Conservation (phyloP, 1,139 yeast genomes). For the Saccharomyces hybrid region DNA sequence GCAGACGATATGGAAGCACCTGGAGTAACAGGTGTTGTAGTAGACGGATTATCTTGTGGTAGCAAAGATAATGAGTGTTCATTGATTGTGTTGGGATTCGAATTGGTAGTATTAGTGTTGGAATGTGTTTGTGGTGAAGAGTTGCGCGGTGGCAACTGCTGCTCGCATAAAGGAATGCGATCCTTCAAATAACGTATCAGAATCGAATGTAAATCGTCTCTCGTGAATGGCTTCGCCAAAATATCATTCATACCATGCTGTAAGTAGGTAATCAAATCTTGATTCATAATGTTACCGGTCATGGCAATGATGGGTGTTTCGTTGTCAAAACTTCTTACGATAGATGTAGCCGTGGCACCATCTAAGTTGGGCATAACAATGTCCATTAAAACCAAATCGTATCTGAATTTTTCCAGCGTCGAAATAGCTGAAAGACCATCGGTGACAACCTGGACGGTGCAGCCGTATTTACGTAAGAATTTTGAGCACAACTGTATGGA, state of each 20-base stretch:
- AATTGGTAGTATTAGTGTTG: conserved; percentile 2
- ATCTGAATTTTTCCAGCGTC: conserved; percentile 65
- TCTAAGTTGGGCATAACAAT: conserved; percentile 91
- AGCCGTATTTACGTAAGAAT: conserved; percentile 78
- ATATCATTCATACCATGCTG: conserved; percentile 91
- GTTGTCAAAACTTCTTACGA: conserved; percentile 74
- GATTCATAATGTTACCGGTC: conserved; percentile 83
- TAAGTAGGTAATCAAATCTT: conserved; percentile 70
- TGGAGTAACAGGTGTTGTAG: neutral
- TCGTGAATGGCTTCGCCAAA: conserved; percentile 85
- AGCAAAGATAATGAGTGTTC: neutral
- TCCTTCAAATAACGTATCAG: conserved; percentile 55
- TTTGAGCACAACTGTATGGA: conserved; percentile 73
- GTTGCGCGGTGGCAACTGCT: conserved; percentile 10
- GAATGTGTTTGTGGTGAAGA: neutral
- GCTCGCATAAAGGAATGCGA: conserved; percentile 33
- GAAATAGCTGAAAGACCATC: conserved; percentile 88
- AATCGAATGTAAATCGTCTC: conserved; percentile 70
- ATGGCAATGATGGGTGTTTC: conserved; percentile 86
- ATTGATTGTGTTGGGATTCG: neutral
- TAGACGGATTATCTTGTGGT: neutral
- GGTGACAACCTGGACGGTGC: conserved; percentile 84
- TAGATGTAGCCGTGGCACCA: conserved; percentile 87
- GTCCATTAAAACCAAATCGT: conserved; percentile 85
- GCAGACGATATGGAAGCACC: neutral